phyloP scores from a whole-genome alignment of 768 basidiomycete species.

The Sarcodon aspratus region DNA sequence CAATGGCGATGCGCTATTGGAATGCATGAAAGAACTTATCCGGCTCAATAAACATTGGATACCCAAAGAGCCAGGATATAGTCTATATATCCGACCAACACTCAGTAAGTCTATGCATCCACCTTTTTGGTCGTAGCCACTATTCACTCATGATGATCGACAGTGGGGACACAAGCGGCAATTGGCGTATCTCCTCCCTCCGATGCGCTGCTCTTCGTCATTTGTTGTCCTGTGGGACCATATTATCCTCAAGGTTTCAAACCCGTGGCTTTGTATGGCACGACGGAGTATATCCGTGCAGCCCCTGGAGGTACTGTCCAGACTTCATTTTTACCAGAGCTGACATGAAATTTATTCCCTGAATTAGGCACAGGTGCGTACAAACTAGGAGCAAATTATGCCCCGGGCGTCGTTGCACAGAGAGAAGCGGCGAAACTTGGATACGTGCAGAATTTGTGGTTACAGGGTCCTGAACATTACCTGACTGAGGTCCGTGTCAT shows the following conservation, averaged over 20 bases:
- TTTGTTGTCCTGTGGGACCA: conserved; percentile 53
- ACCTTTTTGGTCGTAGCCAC: too few species aligned
- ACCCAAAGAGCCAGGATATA: conserved; percentile 59
- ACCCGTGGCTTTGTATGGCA: conserved; percentile 36
- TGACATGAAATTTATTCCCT: too few species aligned
- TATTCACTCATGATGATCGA: too few species aligned
- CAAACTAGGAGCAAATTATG: conserved; percentile 37
- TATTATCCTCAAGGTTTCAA: conserved; percentile 40
- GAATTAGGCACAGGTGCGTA: conserved; percentile 44
- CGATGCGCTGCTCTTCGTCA: conserved; percentile 78
- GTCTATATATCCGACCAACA: conserved; percentile 81
- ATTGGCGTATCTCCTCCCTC: conserved; percentile 67
- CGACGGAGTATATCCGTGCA: conserved; percentile 35
- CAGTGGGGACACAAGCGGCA: too few species aligned
- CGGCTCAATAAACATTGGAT: conserved; percentile 76
- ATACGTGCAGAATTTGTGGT: conserved; percentile 47
- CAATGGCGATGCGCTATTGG: conserved; percentile 26
- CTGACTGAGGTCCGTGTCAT: too few species aligned
- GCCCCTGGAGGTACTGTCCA: conserved; percentile 48
- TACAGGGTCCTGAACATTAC: conserved; percentile 21
- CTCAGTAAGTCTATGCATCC: conserved; percentile 32
- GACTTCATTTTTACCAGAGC: too few species aligned
- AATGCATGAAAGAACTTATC: conserved; percentile 57
- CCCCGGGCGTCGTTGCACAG: conserved; percentile 32
- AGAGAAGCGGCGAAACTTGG: conserved; percentile 35